Base-by-base conservation (phyloP, 2,329 filamentous ascomycete species). In the Ascochyta fabae region DNA sequence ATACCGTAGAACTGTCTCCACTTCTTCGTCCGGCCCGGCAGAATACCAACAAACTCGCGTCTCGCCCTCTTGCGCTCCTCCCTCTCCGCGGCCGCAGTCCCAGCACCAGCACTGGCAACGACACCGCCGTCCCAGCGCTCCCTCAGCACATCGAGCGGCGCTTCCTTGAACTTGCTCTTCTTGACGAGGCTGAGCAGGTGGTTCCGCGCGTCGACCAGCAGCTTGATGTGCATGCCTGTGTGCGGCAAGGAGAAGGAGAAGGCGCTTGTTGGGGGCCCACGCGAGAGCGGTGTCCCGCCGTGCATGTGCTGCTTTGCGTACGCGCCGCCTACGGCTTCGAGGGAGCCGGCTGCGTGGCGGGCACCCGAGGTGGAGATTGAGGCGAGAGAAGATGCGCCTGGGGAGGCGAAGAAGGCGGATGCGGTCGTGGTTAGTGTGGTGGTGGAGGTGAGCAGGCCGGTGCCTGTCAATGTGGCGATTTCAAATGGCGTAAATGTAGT, bases 1-100 rank as follows among this genome's bases (percentile, higher is more conserved):
- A 91, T 73, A 0, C 90, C 90, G 66, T 85, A 84, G 60, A 91
- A 90, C 27, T 84, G 81, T 69, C 82, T 87, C 90, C 90, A 92
- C 69, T 86, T 88, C 69, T 81, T 84, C 15, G 87, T 89, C 66
- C 84, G 78, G 0, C 86, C 86, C 0, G 85, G 83, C 36, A 86
- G 65, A 2, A 88, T 78, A 6, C 85, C 86, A 6, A 72, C 73
- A 64, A 83, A 85, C 65, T 86, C 84, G 1, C 84, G 83, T 49
- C 86, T 75, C 16, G 78, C 76, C 54, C 78, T 79, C 74, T 83
- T 86, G 16, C 79, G 79, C 54, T 76, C 72, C 27, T 77, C 78
- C 19, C 78, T 74, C 4, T 72, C 69, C 61, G 82, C 80, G 19
- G 80, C 78, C 12, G 68, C 74, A 19, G 80, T 78, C 15, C 68